Base-by-base conservation (phyloP, 805 yeast species). In the Kodamaea laetipori region DNA sequence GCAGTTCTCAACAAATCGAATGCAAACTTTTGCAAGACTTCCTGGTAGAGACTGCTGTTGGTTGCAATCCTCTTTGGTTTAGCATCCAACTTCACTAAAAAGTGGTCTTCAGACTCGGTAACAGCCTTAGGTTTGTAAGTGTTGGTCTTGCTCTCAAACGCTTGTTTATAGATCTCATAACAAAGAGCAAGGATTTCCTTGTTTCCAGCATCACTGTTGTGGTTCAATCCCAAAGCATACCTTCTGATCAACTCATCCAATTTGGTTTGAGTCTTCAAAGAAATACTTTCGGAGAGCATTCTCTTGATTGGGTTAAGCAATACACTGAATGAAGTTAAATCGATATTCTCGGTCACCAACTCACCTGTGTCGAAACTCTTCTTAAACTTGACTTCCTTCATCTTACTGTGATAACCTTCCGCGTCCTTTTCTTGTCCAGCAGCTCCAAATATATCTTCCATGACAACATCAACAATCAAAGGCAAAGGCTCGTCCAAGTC, bases 381-480 rank as follows among this genome's bases (percentile, higher is more conserved):
- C 57, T 87, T 88, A 51, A 81, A 83, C 60, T 89, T 90, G 26
- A 94, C 92, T 69, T 92, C 99, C 54, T 85, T 86, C 81, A 90
- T 86, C 48, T 83, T 81, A 23, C 87, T 82, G 41, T 78, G 78
- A 57, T 94, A 92, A 13, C 90, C 96, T 48, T 90, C 97, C 4
- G 94, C 90, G 51, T 94, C 98, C 60, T 94, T 92, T 57, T 94
- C 98, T 57, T 84, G 85, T 26, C 96, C 95, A 3, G 96, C 86
- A 7, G 84, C 77, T 17, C 99, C 99, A 63, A 94, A 90, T 3
- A 82, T 77, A 57, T 92, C 97, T 57, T 90, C 96, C 96, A 92
- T 92, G 16, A 90, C 73, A 11, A 89, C 71, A 16, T 79, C 81
- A 52, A 84, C 82, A 9, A 90, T 66, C 43, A 84, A 53, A 2